Conservation (phyloP, 805 yeast species). For the Wickerhamiella hasegawae region DNA sequence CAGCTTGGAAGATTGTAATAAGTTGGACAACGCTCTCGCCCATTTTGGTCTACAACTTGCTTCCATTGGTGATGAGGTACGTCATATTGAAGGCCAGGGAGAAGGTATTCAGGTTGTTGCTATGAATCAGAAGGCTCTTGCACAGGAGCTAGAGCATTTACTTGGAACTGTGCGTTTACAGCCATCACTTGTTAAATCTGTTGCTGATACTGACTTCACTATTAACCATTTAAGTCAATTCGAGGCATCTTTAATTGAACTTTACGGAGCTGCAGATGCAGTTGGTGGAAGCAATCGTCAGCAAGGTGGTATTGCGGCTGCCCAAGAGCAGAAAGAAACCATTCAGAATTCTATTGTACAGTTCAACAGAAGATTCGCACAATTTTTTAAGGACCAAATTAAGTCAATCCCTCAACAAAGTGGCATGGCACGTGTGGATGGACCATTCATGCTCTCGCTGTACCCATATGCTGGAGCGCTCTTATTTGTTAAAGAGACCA, state of each 20-base stretch:
- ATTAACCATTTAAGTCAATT: conserved; percentile 27
- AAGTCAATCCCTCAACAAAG: conserved; percentile 11
- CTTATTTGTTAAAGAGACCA: conserved; percentile 43
- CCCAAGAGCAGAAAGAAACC: conserved; percentile 43
- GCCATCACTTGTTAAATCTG: conserved; percentile 32
- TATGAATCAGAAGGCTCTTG: conserved; percentile 61
- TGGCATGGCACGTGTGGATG: conserved; percentile 12
- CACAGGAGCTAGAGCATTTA: conserved; percentile 52
- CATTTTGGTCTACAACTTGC: conserved; percentile 45
- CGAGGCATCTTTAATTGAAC: conserved; percentile 39
- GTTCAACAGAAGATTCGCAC: conserved; percentile 33
- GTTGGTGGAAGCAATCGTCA: conserved; percentile 25
- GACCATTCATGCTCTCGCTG: conserved; percentile 11
- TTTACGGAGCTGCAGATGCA: conserved; percentile 51
- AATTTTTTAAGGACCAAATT: conserved; percentile 30
- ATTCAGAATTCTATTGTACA: conserved; percentile 40
- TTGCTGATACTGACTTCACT: conserved; percentile 34
- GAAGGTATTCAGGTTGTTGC: conserved; percentile 73
- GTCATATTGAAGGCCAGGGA: conserved; percentile 55
- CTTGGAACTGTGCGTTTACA: conserved; percentile 56
- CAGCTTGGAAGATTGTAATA: conserved; percentile 40
- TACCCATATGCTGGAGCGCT: conserved; percentile 32
- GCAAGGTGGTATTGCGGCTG: conserved; percentile 42
- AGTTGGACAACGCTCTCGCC: conserved; percentile 39
- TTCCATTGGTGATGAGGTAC: conserved; percentile 50